These are phyloP conservation scores for Periconia digitata DNA, from an alignment of 2,329 filamentous ascomycete genomes.

Conservation along the genomic window DNA sequence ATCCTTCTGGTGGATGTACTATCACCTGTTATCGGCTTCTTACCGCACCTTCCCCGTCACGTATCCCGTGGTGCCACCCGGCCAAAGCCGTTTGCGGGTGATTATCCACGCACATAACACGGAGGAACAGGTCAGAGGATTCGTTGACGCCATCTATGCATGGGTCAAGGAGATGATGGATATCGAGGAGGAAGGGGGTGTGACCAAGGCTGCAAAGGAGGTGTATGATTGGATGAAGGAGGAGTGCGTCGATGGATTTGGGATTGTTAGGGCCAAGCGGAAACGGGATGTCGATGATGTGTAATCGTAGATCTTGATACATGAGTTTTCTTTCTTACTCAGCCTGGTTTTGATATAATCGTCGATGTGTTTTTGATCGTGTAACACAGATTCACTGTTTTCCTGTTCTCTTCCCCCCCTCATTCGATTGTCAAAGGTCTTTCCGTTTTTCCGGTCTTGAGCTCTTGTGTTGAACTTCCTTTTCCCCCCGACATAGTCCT, in stretches of 20 bases:
- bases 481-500: too few species aligned
- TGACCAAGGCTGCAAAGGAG: conserved; percentile 27
- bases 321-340: too few species aligned
- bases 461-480: too few species aligned
- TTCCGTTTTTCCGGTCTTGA: too few species aligned
- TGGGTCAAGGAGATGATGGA: not conserved
- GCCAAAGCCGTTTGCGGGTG: not conserved
- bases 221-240: conserved; percentile 30
- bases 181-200: not conserved
- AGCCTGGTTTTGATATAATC: too few species aligned
- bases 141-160: not conserved
- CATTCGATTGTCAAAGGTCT: too few species aligned
- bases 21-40: not conserved
- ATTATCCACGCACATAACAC: conserved; percentile 1
- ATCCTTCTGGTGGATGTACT: not conserved
- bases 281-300: too few species aligned
- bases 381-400: too few species aligned
- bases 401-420: too few species aligned
- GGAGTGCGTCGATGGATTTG: not conserved
- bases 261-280: too few species aligned
- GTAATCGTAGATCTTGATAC: too few species aligned
- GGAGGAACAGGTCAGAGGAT: not conserved
- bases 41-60: not conserved
- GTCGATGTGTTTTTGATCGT: too few species aligned
- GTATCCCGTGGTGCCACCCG: not conserved